Percentiles rank a stretch among this genome's conserved stretches.
Evolutionary conservation across 2,329 filamentous ascomycete genomes (phyloP).

Genomic region (Tolypocladium paradoxum): DNA sequence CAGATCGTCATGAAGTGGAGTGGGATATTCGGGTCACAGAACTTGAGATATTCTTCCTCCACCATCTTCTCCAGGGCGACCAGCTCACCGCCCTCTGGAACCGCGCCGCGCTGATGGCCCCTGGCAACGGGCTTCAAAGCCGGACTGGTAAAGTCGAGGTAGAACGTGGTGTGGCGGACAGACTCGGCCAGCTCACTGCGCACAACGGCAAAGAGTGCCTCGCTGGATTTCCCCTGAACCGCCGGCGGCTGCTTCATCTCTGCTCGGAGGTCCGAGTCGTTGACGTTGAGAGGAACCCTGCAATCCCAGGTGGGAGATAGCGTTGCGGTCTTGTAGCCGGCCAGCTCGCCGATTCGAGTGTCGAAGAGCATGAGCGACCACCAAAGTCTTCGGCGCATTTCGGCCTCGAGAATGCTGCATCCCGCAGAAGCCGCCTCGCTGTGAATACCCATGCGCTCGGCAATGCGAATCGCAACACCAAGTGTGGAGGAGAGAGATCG

Average conservation of each 20-base stretch:
- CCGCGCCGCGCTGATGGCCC: background rate
- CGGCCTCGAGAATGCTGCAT: constrained; percentile 34
- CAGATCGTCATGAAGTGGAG: constrained; percentile 31
- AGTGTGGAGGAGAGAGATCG: constrained; percentile 41
- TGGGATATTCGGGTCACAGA: constrained; percentile 25
- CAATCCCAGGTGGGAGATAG: constrained; percentile 31
- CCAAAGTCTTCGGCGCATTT: constrained; percentile 52
- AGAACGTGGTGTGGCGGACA: constrained; percentile 20
- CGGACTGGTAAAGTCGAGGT: constrained; percentile 24
- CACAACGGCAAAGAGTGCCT: constrained; percentile 30
- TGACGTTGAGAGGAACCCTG: constrained; percentile 29
- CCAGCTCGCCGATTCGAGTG: constrained; percentile 41
- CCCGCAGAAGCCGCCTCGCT: constrained; percentile 26
- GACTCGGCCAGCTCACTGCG: constrained; percentile 29
- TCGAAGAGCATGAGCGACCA: constrained; percentile 51
- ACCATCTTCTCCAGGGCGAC: constrained; percentile 25
- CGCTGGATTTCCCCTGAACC: constrained; percentile 20
- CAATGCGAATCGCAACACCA: constrained; percentile 44
- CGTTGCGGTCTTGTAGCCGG: constrained; percentile 20
- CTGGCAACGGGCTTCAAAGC: constrained; percentile 15
- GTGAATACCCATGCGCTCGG: constrained; percentile 44
- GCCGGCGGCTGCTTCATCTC: constrained; percentile 26
- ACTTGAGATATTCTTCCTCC: constrained; percentile 33
- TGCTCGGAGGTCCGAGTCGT: constrained; percentile 32
- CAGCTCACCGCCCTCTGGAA: constrained; percentile 17